A percentile compares a stretch with the other conserved stretches of the same genome.
These are phyloP conservation scores for Chaetomium olivaceum DNA, from an alignment of 2,329 filamentous ascomycete genomes.

Conservation along the genomic window DNA sequence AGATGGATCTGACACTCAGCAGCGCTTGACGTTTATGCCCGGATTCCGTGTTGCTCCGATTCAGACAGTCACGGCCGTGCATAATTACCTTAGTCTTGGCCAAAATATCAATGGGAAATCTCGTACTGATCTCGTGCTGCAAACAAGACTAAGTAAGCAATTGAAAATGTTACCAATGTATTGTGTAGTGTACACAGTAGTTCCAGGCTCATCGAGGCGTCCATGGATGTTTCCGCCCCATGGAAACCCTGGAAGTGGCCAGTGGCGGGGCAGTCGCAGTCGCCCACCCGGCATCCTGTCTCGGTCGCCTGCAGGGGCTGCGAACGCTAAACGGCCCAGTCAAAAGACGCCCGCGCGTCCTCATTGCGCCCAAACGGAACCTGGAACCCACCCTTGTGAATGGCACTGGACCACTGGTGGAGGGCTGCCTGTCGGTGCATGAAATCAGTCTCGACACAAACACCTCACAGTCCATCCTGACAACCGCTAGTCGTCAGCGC, in stretches of 20 bases:
- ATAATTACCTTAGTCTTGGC: too few relatives aligned
- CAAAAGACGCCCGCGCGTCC: neutral
- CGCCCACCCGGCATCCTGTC: neutral
- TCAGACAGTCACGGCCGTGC: neutral
- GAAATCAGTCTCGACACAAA: constrained; percentile 22
- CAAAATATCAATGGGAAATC: neutral
- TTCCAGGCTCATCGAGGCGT: too few relatives aligned
- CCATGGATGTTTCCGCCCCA: neutral
- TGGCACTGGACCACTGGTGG: constrained; percentile 2
- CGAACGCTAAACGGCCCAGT: neutral
- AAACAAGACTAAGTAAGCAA: neutral
- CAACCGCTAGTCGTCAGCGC: constrained; percentile 1
- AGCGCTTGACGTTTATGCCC: neutral
- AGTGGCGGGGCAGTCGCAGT: neutral
- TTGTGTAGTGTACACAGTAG: too few relatives aligned
- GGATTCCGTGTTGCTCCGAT: neutral
- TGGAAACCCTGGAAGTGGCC: neutral
- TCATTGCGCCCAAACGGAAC: neutral
- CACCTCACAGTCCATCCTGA: constrained; percentile 16
- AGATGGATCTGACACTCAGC: neutral
- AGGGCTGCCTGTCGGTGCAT: neutral
- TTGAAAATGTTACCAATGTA: neutral
- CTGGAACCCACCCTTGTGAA: constrained; percentile 10
- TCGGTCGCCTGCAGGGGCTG: neutral
- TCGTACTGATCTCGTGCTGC: neutral